These are phyloP conservation scores for Ogataea neopini DNA, from an alignment of 805 yeast species.

Conservation along the genomic window DNA sequence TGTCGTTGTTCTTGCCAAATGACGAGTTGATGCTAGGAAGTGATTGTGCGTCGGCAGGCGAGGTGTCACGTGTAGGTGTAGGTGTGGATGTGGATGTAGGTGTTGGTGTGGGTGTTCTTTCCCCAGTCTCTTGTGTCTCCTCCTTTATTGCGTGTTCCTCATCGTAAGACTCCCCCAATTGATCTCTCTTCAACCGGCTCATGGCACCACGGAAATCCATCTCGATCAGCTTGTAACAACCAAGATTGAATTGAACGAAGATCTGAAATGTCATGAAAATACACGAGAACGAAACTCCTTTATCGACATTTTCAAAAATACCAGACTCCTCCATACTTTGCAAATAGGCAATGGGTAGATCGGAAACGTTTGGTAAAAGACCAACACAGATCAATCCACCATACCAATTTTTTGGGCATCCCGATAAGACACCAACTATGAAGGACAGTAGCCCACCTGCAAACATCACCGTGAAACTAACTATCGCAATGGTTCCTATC, in stretches of 20 bases:
- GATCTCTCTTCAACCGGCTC: constrained; percentile 25
- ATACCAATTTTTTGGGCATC: constrained; percentile 69
- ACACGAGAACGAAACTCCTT: constrained; percentile 83
- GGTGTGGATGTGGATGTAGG: no score
- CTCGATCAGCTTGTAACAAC: constrained; percentile 68
- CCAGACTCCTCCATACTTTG: constrained; percentile 70
- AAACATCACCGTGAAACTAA: constrained; percentile 45
- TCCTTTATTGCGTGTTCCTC: constrained; percentile 19
- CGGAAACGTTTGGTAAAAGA: constrained; percentile 75
- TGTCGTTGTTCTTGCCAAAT: not conserved
- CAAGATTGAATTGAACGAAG: constrained; percentile 70
- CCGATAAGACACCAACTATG: constrained; percentile 46
- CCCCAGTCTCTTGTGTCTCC: no score
- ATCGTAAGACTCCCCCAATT: constrained; percentile 24
- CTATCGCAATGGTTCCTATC: constrained; percentile 62
- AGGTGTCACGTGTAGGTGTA: no score
- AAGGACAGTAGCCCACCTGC: constrained; percentile 47
- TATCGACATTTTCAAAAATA: constrained; percentile 58
- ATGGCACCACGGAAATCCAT: constrained; percentile 57
- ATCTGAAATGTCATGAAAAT: constrained; percentile 71
- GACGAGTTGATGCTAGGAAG: constrained; percentile 16
- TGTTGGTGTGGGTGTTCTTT: no score
- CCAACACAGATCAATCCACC: constrained; percentile 75
- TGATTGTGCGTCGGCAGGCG: no score
- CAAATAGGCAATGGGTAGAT: constrained; percentile 81